phyloP scores from a whole-genome alignment of 225 moss, liverwort and hornwort genomes.

The Pseudoscleropodium purum region DNA sequence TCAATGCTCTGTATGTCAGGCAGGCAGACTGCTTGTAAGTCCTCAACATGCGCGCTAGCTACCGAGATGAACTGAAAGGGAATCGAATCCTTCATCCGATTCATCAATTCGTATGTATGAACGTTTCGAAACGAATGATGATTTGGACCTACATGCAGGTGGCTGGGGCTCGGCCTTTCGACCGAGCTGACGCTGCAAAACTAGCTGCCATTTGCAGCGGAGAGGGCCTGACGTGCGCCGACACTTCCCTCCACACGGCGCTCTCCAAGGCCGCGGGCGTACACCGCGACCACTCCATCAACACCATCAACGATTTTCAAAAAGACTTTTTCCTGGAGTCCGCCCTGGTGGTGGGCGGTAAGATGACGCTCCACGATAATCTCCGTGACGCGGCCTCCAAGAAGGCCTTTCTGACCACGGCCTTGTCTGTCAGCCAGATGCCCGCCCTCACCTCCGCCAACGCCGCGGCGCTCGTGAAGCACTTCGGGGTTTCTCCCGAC shows the following conservation, averaged over 20 bases:
- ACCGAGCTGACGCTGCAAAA: background rate
- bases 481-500: background rate
- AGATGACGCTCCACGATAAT: background rate
- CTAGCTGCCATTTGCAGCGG: background rate
- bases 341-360: background rate
- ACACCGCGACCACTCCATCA: background rate
- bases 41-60: too few species aligned
- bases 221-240: background rate
- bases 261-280: background rate
- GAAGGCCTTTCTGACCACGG: background rate
- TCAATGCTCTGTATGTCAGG: background rate
- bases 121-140: too few species aligned
- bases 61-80: background rate
- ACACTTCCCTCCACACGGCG: background rate
- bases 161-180: background rate
- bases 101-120: background rate
- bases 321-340: background rate
- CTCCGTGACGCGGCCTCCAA: background rate
- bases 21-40: background rate
- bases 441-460: background rate
- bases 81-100: background rate
- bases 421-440: background rate
- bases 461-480: background rate
- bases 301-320: background rate
- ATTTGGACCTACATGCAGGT: background rate